phyloP scores from a whole-genome alignment of 805 yeast species.

The Sugiyamaella smithiae region DNA sequence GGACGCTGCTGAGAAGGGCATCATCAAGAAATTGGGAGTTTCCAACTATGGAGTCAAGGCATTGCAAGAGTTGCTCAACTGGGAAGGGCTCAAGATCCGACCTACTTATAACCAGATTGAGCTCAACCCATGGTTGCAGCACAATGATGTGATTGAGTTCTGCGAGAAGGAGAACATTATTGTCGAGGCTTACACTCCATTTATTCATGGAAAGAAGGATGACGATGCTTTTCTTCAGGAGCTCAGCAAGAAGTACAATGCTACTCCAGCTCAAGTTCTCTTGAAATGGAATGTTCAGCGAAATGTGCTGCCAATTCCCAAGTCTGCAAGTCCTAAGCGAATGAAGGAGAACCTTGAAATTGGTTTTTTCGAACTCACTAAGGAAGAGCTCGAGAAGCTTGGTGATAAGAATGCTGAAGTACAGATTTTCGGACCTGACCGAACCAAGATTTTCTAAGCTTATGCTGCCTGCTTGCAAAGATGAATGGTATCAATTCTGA shows the following conservation, averaged over 20 bases:
- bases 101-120: slow-evolving; percentile 84
- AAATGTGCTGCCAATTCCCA: slow-evolving; percentile 66
- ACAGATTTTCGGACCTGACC: slow-evolving; percentile 7
- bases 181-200: slow-evolving; percentile 78
- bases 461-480: too few relatives aligned
- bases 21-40: slow-evolving; percentile 55
- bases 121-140: slow-evolving; percentile 81
- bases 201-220: slow-evolving; percentile 61
- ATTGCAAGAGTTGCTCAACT: slow-evolving; percentile 49
- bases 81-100: slow-evolving; percentile 46
- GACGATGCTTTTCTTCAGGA: slow-evolving; percentile 33
- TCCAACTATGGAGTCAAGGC: slow-evolving; percentile 63
- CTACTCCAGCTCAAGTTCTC: slow-evolving; percentile 46
- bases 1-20: slow-evolving; percentile 51
- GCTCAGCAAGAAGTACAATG: slow-evolving; percentile 40
- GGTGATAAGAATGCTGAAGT: slow-evolving; percentile 2
- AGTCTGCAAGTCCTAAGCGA: slow-evolving; percentile 59
- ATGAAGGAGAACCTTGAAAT: slow-evolving; percentile 55
- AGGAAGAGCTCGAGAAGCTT: slow-evolving; percentile 29
- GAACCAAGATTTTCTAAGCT: slow-evolving; percentile 11
- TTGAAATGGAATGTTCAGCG: slow-evolving; percentile 50
- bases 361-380: slow-evolving; percentile 42
- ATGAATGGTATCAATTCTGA: neutral
- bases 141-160: slow-evolving; percentile 59
- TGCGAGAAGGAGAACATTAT: slow-evolving; percentile 55